Percentiles rank a stretch among this genome's conserved stretches.
Conservation (phyloP, 2,329 filamentous ascomycete genomes). For the Rutstroemia sp. region DNA sequence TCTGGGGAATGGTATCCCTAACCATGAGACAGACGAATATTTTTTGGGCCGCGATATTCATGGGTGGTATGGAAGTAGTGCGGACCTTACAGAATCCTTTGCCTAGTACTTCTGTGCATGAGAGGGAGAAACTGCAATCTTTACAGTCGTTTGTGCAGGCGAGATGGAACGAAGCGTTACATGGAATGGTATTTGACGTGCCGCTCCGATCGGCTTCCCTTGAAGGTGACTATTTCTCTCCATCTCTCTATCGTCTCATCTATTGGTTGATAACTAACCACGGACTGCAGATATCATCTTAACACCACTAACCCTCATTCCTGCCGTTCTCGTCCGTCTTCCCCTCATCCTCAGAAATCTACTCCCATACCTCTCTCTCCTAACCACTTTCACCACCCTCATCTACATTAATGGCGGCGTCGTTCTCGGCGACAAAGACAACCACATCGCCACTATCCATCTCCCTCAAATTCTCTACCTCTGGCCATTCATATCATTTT, state of each 20-base stretch:
- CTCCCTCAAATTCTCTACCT: conserved; percentile 91
- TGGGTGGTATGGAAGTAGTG: conserved; percentile 54
- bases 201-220: conserved; percentile 32
- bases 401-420: conserved; percentile 85
- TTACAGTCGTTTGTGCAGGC: not conserved
- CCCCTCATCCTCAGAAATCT: conserved; percentile 35
- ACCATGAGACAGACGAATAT: conserved; percentile 91
- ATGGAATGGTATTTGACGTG: conserved; percentile 50
- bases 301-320: conserved; percentile 54
- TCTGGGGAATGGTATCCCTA: conserved; percentile 58
- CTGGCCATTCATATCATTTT: conserved; percentile 84
- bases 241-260: not conserved
- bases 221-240: conserved; percentile 37
- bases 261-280: not conserved
- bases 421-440: conserved; percentile 90
- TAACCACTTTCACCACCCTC: conserved; percentile 65
- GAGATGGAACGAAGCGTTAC: conserved; percentile 14
- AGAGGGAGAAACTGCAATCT: not conserved
- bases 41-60: conserved; percentile 83
- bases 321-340: conserved; percentile 47
- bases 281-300: conserved; percentile 42
- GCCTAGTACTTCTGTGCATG: too few species aligned
- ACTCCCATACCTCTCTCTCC: conserved; percentile 50
- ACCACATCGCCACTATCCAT: conserved; percentile 85
- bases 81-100: conserved; percentile 38